Evolutionary conservation across 257 asterid species (phyloP).

Genomic region (Lavandula angustifolia): DNA sequence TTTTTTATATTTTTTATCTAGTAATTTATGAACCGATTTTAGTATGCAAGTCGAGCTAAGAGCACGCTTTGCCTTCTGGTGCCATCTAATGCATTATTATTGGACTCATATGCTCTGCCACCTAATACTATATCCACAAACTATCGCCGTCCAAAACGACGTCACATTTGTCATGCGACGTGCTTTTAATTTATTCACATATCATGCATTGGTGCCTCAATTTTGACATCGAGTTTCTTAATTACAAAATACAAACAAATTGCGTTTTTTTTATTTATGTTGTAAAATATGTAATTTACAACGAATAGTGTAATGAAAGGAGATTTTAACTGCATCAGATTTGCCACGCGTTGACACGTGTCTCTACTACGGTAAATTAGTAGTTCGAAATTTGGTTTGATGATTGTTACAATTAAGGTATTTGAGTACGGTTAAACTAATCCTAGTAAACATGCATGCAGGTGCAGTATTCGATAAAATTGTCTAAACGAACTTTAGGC

Average conservation of each 20-base stretch:
- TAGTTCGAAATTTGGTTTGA: conserved; percentile 33
- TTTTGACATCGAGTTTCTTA: neutral
- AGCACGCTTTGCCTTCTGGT: conserved; percentile 19
- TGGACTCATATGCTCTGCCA: conserved; percentile 5
- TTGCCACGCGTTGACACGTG: conserved; percentile 12
- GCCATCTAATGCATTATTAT: neutral
- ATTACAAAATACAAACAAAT: neutral
- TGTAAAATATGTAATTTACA: too few relatives aligned
- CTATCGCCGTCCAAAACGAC: conserved; percentile 20
- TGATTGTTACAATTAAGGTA: conserved; percentile 27
- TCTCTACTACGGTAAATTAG: neutral
- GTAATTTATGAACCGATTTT: neutral
- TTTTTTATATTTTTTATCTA: too few relatives aligned
- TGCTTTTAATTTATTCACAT: conserved; percentile 11
- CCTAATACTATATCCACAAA: neutral
- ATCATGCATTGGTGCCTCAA: conserved; percentile 3
- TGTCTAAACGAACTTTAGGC: conserved; percentile 38
- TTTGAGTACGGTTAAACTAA: too few relatives aligned
- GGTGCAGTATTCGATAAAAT: conserved; percentile 7
- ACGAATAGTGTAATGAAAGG: too few relatives aligned
- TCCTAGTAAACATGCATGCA: neutral
- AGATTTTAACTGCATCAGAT: too few relatives aligned
- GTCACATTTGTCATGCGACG: conserved; percentile 22
- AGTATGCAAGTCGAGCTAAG: neutral
- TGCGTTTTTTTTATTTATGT: neutral